phyloP scores from a whole-genome alignment of 331 rosid genomes.

The Malus hybrid region DNA sequence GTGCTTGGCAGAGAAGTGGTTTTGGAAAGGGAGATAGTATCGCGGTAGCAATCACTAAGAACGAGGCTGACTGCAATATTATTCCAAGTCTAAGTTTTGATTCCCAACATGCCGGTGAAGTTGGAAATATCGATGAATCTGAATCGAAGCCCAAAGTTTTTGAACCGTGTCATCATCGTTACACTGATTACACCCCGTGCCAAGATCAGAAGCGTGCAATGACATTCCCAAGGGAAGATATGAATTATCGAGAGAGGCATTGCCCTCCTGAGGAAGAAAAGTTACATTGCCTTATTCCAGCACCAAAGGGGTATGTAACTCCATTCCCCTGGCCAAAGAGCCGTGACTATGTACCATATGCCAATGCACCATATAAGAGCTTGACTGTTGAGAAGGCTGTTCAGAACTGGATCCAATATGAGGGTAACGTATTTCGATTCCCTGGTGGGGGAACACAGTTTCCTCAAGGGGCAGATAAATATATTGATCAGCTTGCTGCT shows the following conservation, averaged over 20 bases:
- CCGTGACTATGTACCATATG: constrained; percentile 94
- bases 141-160: constrained; percentile 48
- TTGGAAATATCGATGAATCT: constrained; percentile 41
- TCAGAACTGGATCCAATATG: constrained; percentile 97
- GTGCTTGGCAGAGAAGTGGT: constrained; percentile 96
- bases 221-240: constrained; percentile 77
- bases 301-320: constrained; percentile 90
- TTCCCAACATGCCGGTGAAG: constrained; percentile 75
- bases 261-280: constrained; percentile 77
- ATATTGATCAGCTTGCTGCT: constrained; percentile 84
- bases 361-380: constrained; percentile 95
- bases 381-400: constrained; percentile 98
- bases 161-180: constrained; percentile 46
- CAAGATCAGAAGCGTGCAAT: constrained; percentile 92
- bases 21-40: constrained; percentile 94
- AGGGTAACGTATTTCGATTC: constrained; percentile 86
- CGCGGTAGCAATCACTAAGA: constrained; percentile 65
- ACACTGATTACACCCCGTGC: constrained; percentile 87
- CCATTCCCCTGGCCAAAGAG: constrained; percentile 99
- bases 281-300: constrained; percentile 87
- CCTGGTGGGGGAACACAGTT: constrained; percentile 98
- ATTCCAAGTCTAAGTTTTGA: constrained; percentile 68
- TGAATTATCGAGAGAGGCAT: constrained; percentile 90
- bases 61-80: constrained; percentile 49
- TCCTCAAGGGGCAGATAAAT: constrained; percentile 95